These are phyloP conservation scores for Raffaelea ambrosiae DNA, from an alignment of 2,329 filamentous ascomycete genomes.

Conservation along the genomic window DNA sequence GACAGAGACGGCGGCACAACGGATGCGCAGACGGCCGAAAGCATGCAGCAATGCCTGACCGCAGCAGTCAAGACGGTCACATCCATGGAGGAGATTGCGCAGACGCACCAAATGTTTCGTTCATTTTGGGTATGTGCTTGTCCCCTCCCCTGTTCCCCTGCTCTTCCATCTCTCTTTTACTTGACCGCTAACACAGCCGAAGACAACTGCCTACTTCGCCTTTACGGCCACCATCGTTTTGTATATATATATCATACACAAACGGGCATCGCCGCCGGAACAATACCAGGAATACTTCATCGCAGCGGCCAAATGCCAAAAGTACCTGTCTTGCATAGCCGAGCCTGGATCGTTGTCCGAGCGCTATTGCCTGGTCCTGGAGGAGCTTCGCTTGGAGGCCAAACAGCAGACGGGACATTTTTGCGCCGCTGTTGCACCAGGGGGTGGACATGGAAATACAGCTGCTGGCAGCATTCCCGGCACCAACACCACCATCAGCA, in stretches of 20 bases:
- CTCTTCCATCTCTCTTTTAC: neutral
- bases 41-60: conserved; percentile 21
- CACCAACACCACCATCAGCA: neutral
- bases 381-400: conserved; percentile 8
- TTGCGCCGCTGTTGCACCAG: neutral
- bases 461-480: neutral
- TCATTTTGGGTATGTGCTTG: conserved; percentile 27
- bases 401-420: neutral
- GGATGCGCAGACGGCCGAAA: conserved; percentile 4
- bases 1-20: neutral
- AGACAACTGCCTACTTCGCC: conserved; percentile 32
- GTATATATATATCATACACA: conserved; percentile 34
- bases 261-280: conserved; percentile 17
- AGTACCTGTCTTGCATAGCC: conserved; percentile 27
- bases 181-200: no score
- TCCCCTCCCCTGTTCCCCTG: neutral
- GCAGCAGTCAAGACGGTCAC: conserved; percentile 29
- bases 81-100: conserved; percentile 28
- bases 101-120: conserved; percentile 25
- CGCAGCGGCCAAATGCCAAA: conserved; percentile 30
- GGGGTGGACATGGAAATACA: no score
- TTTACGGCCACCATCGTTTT: conserved; percentile 35
- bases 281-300: conserved; percentile 23
- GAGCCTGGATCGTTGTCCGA: conserved; percentile 28
- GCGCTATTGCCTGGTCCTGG: conserved; percentile 22